These are phyloP conservation scores for Xylaria multiplex DNA, from an alignment of 2,329 filamentous ascomycete genomes.

Conservation along the genomic window DNA sequence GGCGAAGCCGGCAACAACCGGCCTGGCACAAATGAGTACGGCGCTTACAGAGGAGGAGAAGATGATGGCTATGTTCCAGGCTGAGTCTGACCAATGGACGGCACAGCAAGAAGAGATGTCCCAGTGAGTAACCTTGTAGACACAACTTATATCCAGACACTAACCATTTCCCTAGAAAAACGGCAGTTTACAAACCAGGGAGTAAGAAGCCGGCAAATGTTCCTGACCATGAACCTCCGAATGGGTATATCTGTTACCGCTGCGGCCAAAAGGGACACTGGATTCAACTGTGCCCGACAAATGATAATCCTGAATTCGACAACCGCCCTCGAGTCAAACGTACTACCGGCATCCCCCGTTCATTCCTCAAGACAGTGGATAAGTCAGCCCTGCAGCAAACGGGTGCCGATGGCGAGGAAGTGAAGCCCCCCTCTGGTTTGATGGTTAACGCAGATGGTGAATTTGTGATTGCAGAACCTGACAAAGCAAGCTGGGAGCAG, in stretches of 20 bases:
- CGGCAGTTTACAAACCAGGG: constrained; percentile 68
- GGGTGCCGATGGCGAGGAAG: constrained; percentile 76
- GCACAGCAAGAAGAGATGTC: constrained; percentile 94
- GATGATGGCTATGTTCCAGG: constrained; percentile 89
- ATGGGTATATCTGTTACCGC: constrained; percentile 94
- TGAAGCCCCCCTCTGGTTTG: constrained; percentile 84
- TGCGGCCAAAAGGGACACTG: constrained; percentile 99
- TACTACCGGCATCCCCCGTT: constrained; percentile 95
- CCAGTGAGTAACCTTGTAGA: constrained; percentile 64
- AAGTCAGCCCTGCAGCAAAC: constrained; percentile 83
- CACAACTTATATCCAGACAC: not conserved
- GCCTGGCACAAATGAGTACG: constrained; percentile 73
- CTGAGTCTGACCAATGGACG: constrained; percentile 90
- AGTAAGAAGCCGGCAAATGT: constrained; percentile 77
- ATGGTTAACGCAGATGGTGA: constrained; percentile 99
- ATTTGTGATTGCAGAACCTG: constrained; percentile 94
- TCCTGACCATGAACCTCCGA: constrained; percentile 91
- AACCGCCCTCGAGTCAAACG: constrained; percentile 92
- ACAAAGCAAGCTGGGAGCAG: constrained; percentile 95
- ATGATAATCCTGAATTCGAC: constrained; percentile 96
- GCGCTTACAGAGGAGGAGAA: constrained; percentile 94
- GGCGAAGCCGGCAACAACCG: constrained; percentile 66
- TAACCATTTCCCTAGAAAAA: constrained; percentile 59
- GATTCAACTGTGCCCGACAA: constrained; percentile 98
- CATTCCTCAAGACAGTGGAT: constrained; percentile 94